Evolutionary conservation across 345 rosid species (phyloP).

Genomic region (Acer negundo): DNA sequence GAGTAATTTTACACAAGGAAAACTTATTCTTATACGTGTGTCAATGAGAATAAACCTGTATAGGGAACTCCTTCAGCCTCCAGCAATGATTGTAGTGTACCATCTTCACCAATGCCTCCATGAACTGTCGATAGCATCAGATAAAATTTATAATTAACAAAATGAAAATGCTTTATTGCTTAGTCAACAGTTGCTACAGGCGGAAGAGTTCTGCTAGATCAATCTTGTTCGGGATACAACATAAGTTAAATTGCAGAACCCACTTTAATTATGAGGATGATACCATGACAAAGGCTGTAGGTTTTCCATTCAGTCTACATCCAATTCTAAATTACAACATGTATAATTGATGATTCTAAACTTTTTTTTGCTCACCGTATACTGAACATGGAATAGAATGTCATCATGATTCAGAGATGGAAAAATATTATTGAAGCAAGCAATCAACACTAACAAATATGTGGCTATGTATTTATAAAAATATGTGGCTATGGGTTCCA

Average conservation of each 20-base stretch:
- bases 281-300: not conserved
- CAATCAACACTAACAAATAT: not conserved
- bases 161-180: not conserved
- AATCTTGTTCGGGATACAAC: not conserved
- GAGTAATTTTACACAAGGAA: slow-evolving; percentile 2
- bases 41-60: slow-evolving; percentile 54
- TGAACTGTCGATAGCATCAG: slow-evolving; percentile 56
- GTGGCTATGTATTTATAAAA: not conserved
- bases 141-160: not conserved
- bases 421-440: slow-evolving; percentile 7
- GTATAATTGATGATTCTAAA: not conserved
- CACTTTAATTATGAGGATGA: not conserved
- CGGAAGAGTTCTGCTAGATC: not conserved
- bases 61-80: slow-evolving; percentile 78
- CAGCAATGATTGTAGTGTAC: slow-evolving; percentile 81
- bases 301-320: not conserved
- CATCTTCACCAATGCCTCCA: slow-evolving; percentile 98
- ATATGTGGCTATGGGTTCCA: not conserved
- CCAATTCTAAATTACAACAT: not conserved
- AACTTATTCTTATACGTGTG: not conserved
- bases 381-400: not conserved
- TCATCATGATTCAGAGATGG: slow-evolving; percentile 9
- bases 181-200: not conserved
- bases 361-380: not conserved
- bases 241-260: not conserved